Percentiles rank a stretch among this genome's conserved stretches.
Evolutionary conservation across 306 rosid genomes (phyloP).

Genomic region (Potentilla sterilis): DNA sequence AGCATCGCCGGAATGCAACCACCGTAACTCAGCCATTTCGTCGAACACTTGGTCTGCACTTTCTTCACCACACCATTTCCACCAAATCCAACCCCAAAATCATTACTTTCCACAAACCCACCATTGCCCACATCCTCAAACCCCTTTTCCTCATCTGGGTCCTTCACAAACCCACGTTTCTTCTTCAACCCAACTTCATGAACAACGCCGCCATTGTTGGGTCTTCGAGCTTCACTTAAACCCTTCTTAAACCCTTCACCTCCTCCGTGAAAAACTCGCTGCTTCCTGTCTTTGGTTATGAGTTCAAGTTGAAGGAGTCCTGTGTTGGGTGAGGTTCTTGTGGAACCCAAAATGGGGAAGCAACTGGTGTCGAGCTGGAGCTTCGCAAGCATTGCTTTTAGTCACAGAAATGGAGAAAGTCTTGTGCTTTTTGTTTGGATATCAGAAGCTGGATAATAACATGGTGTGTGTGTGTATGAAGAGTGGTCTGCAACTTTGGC

Average conservation of each 20-base stretch:
- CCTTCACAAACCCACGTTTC: slow-evolving; percentile 22
- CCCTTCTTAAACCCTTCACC: slow-evolving; percentile 18
- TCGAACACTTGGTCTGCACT: slow-evolving; percentile 63
- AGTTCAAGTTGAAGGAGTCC: slow-evolving; percentile 33
- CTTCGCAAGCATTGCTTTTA: slow-evolving; percentile 44
- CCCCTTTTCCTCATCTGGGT: slow-evolving; percentile 26
- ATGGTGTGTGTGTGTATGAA: not conserved
- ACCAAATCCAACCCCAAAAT: slow-evolving; percentile 12
- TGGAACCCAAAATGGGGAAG: slow-evolving; percentile 36
- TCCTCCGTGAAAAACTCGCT: slow-evolving; percentile 27
- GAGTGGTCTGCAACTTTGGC: not conserved
- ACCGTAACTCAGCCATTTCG: slow-evolving; percentile 50
- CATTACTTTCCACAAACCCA: slow-evolving; percentile 19
- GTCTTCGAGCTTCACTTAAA: slow-evolving; percentile 21
- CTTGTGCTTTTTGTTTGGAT: not conserved
- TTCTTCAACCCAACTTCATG: slow-evolving; percentile 34
- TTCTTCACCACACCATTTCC: slow-evolving; percentile 29
- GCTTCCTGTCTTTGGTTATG: slow-evolving; percentile 27
- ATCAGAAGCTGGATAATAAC: not conserved
- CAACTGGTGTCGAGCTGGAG: slow-evolving; percentile 52
- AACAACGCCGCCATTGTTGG: slow-evolving; percentile 1
- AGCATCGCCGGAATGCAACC: slow-evolving; percentile 65
- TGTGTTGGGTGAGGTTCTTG: slow-evolving; percentile 28
- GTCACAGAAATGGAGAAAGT: not conserved
- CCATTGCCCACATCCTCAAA: slow-evolving; percentile 7